Conservation (phyloP, 2,329 filamentous ascomycete genomes). For the Byssothecium circinans region DNA sequence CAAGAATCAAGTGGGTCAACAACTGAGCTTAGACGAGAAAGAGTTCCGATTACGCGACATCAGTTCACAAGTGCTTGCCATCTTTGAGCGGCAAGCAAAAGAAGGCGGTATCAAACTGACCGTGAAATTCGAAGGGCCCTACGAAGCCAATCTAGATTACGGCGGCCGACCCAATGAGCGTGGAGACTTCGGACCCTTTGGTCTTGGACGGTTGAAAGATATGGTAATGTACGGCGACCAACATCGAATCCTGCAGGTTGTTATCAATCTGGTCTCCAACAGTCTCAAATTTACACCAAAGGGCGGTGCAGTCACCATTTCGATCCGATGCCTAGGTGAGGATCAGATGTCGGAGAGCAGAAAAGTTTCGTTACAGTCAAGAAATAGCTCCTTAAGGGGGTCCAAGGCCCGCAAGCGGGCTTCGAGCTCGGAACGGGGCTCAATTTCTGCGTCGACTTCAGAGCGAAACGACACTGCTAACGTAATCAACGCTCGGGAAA, state of each 20-base stretch:
- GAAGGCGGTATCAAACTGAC: slow-evolving; percentile 75
- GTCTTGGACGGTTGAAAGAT: slow-evolving; percentile 72
- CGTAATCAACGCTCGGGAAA: slow-evolving; percentile 48
- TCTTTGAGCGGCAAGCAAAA: slow-evolving; percentile 86
- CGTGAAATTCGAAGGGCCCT: slow-evolving; percentile 67
- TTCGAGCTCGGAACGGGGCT: slow-evolving; percentile 37
- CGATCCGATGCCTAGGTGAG: slow-evolving; percentile 73
- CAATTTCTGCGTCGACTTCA: slow-evolving; percentile 27
- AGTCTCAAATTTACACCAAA: slow-evolving; percentile 86
- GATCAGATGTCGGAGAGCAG: slow-evolving; percentile 47
- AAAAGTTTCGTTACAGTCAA: slow-evolving; percentile 50
- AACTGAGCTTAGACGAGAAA: slow-evolving; percentile 77
- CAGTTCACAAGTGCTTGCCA: slow-evolving; percentile 76
- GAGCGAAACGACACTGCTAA: slow-evolving; percentile 46
- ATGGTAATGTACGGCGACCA: slow-evolving; percentile 93
- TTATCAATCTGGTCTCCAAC: slow-evolving; percentile 92
- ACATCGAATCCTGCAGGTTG: slow-evolving; percentile 85
- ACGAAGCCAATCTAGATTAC: slow-evolving; percentile 43
- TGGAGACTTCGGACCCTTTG: slow-evolving; percentile 65
- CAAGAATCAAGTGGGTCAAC: slow-evolving; percentile 90
- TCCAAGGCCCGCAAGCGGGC: slow-evolving; percentile 33
- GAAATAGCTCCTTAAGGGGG: slow-evolving; percentile 42
- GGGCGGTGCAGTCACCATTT: slow-evolving; percentile 73
- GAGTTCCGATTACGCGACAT: slow-evolving; percentile 87
- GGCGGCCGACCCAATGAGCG: slow-evolving; percentile 43